A percentile compares a stretch with the other conserved stretches of the same genome.
phyloP scores from a whole-genome alignment of 176 grass and related monocot genomes.

The Oryza punctata region DNA sequence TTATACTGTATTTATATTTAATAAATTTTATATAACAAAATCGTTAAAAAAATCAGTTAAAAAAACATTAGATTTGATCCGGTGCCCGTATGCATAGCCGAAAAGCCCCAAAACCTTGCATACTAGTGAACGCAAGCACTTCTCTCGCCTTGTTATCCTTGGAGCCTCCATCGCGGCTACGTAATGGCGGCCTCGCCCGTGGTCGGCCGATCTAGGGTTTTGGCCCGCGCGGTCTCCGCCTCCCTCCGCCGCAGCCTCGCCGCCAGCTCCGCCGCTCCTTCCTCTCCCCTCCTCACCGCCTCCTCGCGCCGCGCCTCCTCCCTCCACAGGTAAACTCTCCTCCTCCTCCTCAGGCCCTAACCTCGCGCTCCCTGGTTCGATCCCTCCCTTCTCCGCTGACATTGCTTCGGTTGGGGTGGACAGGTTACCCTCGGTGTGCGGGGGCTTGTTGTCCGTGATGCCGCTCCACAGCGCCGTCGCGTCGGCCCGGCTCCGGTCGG shows the following conservation, averaged over 20 bases:
- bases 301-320: slow-evolving; percentile 40
- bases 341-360: not conserved
- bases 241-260: slow-evolving; percentile 16
- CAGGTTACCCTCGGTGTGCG: slow-evolving; percentile 55
- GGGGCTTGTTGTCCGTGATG: slow-evolving; percentile 56
- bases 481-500: slow-evolving; percentile 55
- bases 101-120: too few species aligned
- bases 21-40: too few species aligned
- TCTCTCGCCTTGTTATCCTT: not conserved
- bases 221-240: slow-evolving; percentile 43
- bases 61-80: too few species aligned
- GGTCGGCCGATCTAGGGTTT: slow-evolving; percentile 57
- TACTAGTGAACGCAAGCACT: too few species aligned
- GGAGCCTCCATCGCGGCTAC: not conserved
- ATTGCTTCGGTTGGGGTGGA: not conserved
- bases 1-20: too few species aligned
- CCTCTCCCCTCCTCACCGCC: not conserved
- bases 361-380: not conserved
- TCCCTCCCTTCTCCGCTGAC: slow-evolving; percentile 11
- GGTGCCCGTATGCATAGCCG: too few species aligned
- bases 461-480: slow-evolving; percentile 75
- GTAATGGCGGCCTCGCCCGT: slow-evolving; percentile 50
- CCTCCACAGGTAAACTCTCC: slow-evolving; percentile 39
- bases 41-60: too few species aligned
- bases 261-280: not conserved